Base-by-base conservation (phyloP, 257 asterid species). In the Perilla frutescens region DNA sequence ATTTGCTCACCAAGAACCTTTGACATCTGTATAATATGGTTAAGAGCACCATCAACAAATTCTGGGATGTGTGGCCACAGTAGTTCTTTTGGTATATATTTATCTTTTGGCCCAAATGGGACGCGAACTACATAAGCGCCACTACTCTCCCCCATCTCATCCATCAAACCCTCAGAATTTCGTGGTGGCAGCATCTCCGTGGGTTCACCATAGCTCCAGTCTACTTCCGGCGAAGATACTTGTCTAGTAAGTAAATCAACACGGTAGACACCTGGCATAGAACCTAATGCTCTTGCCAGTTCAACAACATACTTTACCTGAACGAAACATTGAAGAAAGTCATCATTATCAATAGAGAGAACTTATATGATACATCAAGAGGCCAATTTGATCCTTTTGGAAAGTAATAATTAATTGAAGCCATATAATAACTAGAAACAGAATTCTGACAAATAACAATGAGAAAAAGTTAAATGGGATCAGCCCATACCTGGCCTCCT, bases 1-100 rank as follows among this genome's bases (percentile, higher is more conserved):
- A 94, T 90, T 83, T 94, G 97, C 79, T 91, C 99, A 3, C 97
- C 97, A 6, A 94, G 91, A 86, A 90, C 97, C 85, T 94, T 94
- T 44, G 99, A 91, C 87, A 94, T 87, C 79, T 91, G 87, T 55
- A 83, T 57, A 55, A 83, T 71, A 76, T 83, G 87, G 76, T 76
- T 80, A 61, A 92, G 96, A 48, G 98, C 94, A 79, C 96, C 96
- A 81, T 92, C 98, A 69, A 92, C 98, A 82, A 92, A 92, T 81
- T 92, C 96, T 63, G 96, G 93, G 73, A 92, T 82, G 80, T 92
- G 78, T 2, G 98, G 98, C 98, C 98, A 90, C 15, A 92, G 82
- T 51, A 84, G 86, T 77, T 92, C 98, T 84, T 92, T 92, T 14
- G 96, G 87, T 43, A 90, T 75, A 79, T 92, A 92, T 80, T 88